Conservation (phyloP, 768 basidiomycete species). For the Boletus huronensis region DNA sequence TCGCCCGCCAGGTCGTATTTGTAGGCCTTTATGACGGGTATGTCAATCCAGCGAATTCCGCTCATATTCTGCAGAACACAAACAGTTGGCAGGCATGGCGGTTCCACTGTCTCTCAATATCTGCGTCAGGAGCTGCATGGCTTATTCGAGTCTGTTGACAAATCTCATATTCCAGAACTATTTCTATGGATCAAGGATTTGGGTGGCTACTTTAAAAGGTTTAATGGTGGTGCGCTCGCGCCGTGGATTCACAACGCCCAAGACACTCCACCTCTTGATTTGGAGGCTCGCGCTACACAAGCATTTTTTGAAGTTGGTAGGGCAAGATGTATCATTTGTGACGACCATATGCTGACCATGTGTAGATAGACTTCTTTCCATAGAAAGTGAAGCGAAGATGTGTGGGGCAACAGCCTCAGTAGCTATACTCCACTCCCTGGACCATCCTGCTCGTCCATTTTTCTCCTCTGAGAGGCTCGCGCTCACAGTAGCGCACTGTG, state of each 20-base stretch:
- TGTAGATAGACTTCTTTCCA: conserved; percentile 69
- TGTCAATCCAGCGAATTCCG: conserved; percentile 11
- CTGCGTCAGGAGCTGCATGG: conserved; percentile 83
- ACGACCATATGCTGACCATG: conserved; percentile 3
- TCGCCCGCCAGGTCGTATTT: conserved; percentile 76
- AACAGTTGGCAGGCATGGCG: conserved; percentile 71
- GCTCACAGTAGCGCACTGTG: conserved; percentile 89
- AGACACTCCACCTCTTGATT: conserved; percentile 46
- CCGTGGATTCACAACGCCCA: conserved; percentile 53
- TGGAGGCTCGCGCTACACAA: conserved; percentile 82
- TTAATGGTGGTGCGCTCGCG: conserved; percentile 71
- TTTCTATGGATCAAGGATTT: conserved; percentile 73
- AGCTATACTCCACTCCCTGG: conserved; percentile 87
- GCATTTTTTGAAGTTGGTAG: conserved; percentile 79
- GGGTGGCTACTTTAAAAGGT: conserved; percentile 91
- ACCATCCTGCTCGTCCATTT: conserved; percentile 75
- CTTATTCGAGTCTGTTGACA: conserved; percentile 75
- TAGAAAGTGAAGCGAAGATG: conserved; percentile 61
- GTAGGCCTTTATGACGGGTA: conserved; percentile 93
- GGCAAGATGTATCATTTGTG: neutral
- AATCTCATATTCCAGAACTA: conserved; percentile 68
- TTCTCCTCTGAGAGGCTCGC: conserved; percentile 73
- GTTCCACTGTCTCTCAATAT: conserved; percentile 84
- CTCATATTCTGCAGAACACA: neutral
- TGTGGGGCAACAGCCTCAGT: conserved; percentile 93